Conservation (phyloP, 371 early-diverging fungal species). For the Mucor plumbeus region DNA sequence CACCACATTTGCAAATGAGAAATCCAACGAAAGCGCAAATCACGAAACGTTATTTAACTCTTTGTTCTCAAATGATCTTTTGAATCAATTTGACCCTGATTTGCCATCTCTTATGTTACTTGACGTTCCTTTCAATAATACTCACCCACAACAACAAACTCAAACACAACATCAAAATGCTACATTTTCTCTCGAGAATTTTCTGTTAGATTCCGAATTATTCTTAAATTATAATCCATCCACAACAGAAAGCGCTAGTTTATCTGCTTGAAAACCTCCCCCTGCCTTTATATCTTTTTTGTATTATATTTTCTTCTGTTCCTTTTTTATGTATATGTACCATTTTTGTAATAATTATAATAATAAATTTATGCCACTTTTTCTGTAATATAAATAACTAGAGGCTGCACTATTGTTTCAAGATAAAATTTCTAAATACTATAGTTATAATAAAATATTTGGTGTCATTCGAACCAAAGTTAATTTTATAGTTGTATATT, state of each 20-base stretch:
- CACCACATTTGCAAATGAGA: slow-evolving; percentile 2
- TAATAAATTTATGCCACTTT: neutral
- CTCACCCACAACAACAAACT: neutral
- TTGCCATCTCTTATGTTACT: slow-evolving; percentile 27
- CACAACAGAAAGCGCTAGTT: neutral
- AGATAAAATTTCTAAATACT: neutral
- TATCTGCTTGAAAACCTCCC: neutral
- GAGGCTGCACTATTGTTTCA: neutral
- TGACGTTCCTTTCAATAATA: slow-evolving; percentile 5
- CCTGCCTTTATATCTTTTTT: neutral
- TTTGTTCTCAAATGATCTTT: slow-evolving; percentile 9
- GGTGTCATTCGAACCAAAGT: too few species aligned
- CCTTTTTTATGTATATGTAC: neutral
- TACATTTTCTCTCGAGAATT: neutral
- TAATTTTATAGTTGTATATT: neutral
- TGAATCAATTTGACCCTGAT: slow-evolving; percentile 19
- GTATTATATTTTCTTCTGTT: neutral
- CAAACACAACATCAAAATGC: neutral
- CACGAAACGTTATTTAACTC: neutral
- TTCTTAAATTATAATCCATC: neutral
- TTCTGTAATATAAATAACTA: neutral
- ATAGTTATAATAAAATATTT: too few species aligned
- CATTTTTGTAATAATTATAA: neutral
- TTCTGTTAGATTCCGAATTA: slow-evolving; percentile 1
- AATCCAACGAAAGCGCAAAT: neutral